Evolutionary conservation across 352 stramenopile genomes (phyloP).

Genomic region (Blastocystis sp.): DNA sequence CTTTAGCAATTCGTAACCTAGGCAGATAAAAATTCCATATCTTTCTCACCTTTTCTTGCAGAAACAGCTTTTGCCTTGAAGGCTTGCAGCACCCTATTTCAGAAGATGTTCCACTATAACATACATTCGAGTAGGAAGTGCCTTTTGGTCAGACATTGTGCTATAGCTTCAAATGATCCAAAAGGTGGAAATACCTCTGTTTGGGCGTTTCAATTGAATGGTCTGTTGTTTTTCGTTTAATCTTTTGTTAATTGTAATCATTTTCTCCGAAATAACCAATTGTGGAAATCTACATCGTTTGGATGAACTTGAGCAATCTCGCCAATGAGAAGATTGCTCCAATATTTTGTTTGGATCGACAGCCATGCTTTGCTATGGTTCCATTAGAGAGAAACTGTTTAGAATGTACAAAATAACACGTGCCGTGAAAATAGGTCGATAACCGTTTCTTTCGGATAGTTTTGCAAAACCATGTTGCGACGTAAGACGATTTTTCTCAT

Average conservation of each 20-base stretch:
- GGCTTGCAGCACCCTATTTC: constrained; percentile 74
- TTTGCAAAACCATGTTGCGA: not conserved
- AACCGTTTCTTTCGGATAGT: not conserved
- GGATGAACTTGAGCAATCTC: too few species aligned
- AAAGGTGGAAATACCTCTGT: constrained; percentile 40
- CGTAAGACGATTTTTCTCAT: not conserved
- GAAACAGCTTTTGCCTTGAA: constrained; percentile 76
- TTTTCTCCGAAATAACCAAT: too few species aligned
- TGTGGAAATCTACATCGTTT: too few species aligned
- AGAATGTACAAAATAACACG: too few species aligned
- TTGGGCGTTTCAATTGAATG: not conserved
- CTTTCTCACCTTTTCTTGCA: constrained; percentile 75
- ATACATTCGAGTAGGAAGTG: constrained; percentile 63
- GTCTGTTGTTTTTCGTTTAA: not conserved
- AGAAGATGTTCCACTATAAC: not conserved
- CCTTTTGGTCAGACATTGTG: constrained; percentile 61
- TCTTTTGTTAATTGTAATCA: not conserved
- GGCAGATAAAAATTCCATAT: not conserved
- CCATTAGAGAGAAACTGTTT: too few species aligned
- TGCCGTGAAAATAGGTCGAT: not conserved
- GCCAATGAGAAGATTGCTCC: too few species aligned
- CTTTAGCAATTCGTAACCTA: constrained; percentile 81
- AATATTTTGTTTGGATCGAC: too few species aligned
- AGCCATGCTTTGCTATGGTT: too few species aligned
- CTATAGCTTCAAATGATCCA: constrained; percentile 42